Conservation (phyloP, 192 early-diverging fungal genomes). For the Rhizophagus prolifer region DNA sequence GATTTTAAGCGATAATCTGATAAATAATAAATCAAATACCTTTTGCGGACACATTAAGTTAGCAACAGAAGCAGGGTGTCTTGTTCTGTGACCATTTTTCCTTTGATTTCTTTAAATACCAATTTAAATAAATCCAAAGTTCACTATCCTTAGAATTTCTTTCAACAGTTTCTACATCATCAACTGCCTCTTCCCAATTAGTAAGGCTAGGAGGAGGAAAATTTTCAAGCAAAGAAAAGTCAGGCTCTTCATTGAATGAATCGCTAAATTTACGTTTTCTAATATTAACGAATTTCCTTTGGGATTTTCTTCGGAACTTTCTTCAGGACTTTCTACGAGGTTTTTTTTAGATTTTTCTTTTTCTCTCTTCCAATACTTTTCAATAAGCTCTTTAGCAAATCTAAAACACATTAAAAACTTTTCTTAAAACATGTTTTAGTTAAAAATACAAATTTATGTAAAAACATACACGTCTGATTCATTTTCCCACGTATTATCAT, state of each 20-base stretch:
- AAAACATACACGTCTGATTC: slow-evolving; percentile 47
- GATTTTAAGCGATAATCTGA: not conserved
- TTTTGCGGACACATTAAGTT: slow-evolving; percentile 24
- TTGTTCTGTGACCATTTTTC: slow-evolving; percentile 23
- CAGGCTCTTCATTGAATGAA: not conserved
- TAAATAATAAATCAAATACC: not conserved
- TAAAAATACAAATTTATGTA: not conserved
- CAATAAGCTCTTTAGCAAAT: slow-evolving; percentile 13
- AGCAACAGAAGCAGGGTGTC: slow-evolving; percentile 1
- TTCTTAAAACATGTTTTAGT: not conserved
- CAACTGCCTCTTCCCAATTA: slow-evolving; percentile 23
- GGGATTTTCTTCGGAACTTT: not conserved
- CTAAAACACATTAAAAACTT: not conserved
- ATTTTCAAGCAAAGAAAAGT: not conserved
- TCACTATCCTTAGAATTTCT: not conserved
- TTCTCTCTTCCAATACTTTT: slow-evolving; percentile 7
- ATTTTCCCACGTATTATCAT: slow-evolving; percentile 58
- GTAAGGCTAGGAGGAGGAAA: not conserved
- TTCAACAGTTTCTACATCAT: slow-evolving; percentile 19
- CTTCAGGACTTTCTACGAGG: no score
- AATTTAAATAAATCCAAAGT: slow-evolving; percentile 13
- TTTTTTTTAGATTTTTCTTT: not conserved
- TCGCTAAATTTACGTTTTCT: not conserved
- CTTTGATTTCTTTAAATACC: slow-evolving; percentile 4
- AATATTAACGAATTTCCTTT: not conserved